A percentile compares a stretch with the other conserved stretches of the same genome.
These are phyloP conservation scores for Whalleya microplaca DNA, from an alignment of 2,329 filamentous ascomycete genomes.

Conservation along the genomic window DNA sequence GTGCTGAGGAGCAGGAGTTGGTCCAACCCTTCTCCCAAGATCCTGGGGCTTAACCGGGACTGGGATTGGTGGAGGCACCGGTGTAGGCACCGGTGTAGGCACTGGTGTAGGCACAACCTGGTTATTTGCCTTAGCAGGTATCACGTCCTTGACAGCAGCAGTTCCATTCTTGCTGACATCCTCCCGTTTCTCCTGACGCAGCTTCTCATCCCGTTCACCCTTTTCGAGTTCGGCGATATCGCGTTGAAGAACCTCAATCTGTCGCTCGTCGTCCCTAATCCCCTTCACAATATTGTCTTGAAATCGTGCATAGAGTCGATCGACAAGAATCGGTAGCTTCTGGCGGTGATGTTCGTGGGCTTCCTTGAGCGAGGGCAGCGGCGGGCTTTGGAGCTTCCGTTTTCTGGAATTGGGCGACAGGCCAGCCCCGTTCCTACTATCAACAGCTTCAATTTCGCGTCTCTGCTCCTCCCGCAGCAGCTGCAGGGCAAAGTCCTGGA, in stretches of 20 bases:
- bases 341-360: conserved; percentile 63
- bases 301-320: conserved; percentile 76
- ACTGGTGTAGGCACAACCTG: conserved; percentile 24
- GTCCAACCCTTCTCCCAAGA: conserved; percentile 20
- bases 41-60: conserved; percentile 22
- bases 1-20: conserved; percentile 25
- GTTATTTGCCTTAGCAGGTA: conserved; percentile 22
- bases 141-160: conserved; percentile 17
- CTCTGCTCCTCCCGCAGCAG: conserved; percentile 75
- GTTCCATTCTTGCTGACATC: conserved; percentile 18
- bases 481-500: conserved; percentile 78
- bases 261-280: conserved; percentile 75
- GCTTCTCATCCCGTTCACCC: conserved; percentile 39
- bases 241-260: conserved; percentile 63
- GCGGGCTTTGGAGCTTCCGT: conserved; percentile 72
- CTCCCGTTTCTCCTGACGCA: conserved; percentile 23
- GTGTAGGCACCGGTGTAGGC: conserved; percentile 11
- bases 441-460: conserved; percentile 48
- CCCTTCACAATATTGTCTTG: conserved; percentile 68
- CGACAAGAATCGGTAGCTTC: conserved; percentile 71
- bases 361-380: conserved; percentile 67
- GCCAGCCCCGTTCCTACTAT: conserved; percentile 48
- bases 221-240: conserved; percentile 73
- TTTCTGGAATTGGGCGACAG: conserved; percentile 66
- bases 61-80: conserved; percentile 19